phyloP scores from a whole-genome alignment of 1,284 basidiomycete genomes.

The Ganoderma leucocontextum region DNA sequence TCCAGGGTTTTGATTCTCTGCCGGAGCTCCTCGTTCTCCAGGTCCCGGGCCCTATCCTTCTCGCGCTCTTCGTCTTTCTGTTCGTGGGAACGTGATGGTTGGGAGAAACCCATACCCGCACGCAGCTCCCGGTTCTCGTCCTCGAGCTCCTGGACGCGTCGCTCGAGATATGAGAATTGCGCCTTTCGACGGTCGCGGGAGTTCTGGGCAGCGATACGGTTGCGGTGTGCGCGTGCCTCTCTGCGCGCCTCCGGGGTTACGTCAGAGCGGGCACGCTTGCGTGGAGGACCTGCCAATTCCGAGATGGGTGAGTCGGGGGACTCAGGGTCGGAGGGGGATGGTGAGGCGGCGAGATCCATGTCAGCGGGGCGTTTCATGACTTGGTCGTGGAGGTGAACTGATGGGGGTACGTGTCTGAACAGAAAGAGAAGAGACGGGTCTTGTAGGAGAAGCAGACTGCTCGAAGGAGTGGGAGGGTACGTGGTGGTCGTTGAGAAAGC shows the following conservation, averaged over 20 bases:
- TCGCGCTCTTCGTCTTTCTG: conserved; percentile 48
- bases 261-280: conserved; percentile 74
- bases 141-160: conserved; percentile 53
- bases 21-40: conserved; percentile 77
- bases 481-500: conserved; percentile 43
- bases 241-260: conserved; percentile 75
- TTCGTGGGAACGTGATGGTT: conserved; percentile 38
- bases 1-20: conserved; percentile 81
- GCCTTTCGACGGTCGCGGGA: conserved; percentile 83
- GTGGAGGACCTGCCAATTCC: conserved; percentile 54
- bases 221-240: conserved; percentile 83
- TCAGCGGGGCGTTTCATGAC: conserved; percentile 45
- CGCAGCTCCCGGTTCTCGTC: conserved; percentile 55
- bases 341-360: conserved; percentile 36
- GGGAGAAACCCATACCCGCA: conserved; percentile 45
- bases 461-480: conserved; percentile 39
- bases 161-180: conserved; percentile 64
- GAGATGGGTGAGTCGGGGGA: conserved; percentile 39
- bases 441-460: conserved; percentile 41
- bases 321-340: conserved; percentile 40
- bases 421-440: conserved; percentile 38
- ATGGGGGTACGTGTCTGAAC: conserved; percentile 38
- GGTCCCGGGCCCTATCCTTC: conserved; percentile 58
- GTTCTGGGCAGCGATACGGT: conserved; percentile 86
- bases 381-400: conserved; percentile 25